phyloP scores from a whole-genome alignment of 176 grass and related monocot species.

The Luzula sylvatica region DNA sequence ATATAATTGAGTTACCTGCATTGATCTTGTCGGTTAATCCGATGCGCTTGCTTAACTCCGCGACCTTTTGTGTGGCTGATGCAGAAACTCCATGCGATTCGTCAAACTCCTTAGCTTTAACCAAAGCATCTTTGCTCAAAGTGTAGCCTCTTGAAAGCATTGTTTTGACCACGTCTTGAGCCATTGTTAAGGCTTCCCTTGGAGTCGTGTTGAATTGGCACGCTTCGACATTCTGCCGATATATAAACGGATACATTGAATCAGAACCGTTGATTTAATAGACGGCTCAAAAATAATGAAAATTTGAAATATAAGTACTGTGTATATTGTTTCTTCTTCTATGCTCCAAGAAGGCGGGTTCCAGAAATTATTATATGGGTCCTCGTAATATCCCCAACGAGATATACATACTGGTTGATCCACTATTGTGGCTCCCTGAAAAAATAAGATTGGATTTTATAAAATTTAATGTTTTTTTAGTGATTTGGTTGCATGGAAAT shows the following conservation, averaged over 20 bases:
- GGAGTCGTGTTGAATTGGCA: constrained; percentile 63
- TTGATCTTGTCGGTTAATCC: constrained; percentile 74
- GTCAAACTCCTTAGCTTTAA: constrained; percentile 81
- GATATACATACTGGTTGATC: constrained; percentile 92
- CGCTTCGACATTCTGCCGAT: constrained; percentile 38
- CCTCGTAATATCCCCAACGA: constrained; percentile 57
- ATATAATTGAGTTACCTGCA: constrained; percentile 1
- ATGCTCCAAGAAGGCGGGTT: constrained; percentile 38
- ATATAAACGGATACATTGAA: background rate
- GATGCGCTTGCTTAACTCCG: constrained; percentile 69
- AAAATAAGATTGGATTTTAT: constrained; percentile 13
- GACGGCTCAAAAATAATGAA: too few species aligned
- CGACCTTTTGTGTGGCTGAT: constrained; percentile 48
- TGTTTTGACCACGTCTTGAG: constrained; percentile 74
- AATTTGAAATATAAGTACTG: constrained; percentile 35
- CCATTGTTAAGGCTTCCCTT: constrained; percentile 54
- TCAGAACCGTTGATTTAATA: background rate
- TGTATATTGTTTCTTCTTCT: constrained; percentile 50
- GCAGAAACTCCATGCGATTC: constrained; percentile 61
- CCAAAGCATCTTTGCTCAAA: constrained; percentile 82
- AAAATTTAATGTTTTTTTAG: too few species aligned
- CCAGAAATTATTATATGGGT: constrained; percentile 59
- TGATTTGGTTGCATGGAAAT: too few species aligned
- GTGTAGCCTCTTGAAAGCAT: constrained; percentile 68
- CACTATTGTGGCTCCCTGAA: constrained; percentile 84